phyloP scores from a whole-genome alignment of 768 basidiomycete species.

The Boletus pseudo-olivaceus region DNA sequence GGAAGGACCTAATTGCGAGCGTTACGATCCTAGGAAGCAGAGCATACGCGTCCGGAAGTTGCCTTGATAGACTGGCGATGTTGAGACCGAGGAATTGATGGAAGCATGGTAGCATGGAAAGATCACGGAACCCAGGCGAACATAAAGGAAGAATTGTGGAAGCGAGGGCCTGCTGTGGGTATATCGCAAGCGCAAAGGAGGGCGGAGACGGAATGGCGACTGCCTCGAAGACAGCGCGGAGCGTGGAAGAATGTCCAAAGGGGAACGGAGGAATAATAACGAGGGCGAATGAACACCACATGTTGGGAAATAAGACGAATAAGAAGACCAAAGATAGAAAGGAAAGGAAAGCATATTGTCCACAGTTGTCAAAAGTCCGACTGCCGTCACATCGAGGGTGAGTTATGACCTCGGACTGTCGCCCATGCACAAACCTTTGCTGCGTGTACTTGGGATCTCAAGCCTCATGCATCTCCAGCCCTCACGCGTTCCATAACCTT shows the following conservation, averaged over 20 bases:
- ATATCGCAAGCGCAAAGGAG: constrained; percentile 16
- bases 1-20: background rate
- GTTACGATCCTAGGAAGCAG: background rate
- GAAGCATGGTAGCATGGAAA: constrained; percentile 22
- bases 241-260: constrained; percentile 25
- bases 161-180: constrained; percentile 21
- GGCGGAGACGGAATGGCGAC: constrained; percentile 12
- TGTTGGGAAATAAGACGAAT: constrained; percentile 25
- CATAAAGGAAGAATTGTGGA: constrained; percentile 18
- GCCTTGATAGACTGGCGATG: constrained; percentile 5
- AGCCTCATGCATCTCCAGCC: constrained; percentile 19
- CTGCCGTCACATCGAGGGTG: constrained; percentile 20
- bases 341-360: constrained; percentile 26
- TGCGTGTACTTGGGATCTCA: constrained; percentile 2
- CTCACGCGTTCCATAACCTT: constrained; percentile 26
- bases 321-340: constrained; percentile 19
- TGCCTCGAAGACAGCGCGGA: constrained; percentile 15
- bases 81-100: constrained; percentile 24
- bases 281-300: constrained; percentile 21
- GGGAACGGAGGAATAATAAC: constrained; percentile 19
- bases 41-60: constrained; percentile 13
- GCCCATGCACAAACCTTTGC: constrained; percentile 17
- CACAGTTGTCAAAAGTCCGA: constrained; percentile 24
- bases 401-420: constrained; percentile 24
- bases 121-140: constrained; percentile 15